These are phyloP conservation scores for Zostera marina DNA, from an alignment of 116 monocot species.

Conservation along the genomic window DNA sequence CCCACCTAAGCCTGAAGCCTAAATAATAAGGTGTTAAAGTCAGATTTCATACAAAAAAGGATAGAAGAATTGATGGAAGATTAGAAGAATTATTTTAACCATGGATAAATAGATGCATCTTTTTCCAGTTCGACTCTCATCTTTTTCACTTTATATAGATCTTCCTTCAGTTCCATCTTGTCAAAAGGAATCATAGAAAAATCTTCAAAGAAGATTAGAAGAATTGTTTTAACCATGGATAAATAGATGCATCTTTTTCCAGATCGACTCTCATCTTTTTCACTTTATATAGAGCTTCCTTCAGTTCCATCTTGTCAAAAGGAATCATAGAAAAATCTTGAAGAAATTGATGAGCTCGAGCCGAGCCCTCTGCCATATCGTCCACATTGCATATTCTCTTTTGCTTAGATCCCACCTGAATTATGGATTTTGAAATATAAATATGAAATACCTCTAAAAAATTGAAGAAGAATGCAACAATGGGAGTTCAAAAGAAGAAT, in stretches of 20 bases:
- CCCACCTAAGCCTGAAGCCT: no score
- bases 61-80: neutral
- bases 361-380: constrained; percentile 44
- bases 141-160: constrained; percentile 29
- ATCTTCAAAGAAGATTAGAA: constrained; percentile 42
- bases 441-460: neutral
- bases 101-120: constrained; percentile 46
- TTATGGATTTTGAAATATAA: neutral
- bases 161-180: constrained; percentile 41
- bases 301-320: constrained; percentile 45
- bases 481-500: neutral
- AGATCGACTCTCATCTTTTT: constrained; percentile 33
- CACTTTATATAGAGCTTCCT: constrained; percentile 32
- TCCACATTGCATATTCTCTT: constrained; percentile 25
- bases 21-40: no score
- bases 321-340: constrained; percentile 57
- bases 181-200: constrained; percentile 58
- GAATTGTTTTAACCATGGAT: constrained; percentile 83
- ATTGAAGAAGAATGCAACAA: neutral
- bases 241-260: constrained; percentile 43
- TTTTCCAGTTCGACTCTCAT: constrained; percentile 43
- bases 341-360: constrained; percentile 59
- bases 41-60: neutral
- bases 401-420: constrained; percentile 32
- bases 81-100: constrained; percentile 58